Evolutionary conservation across 176 grass and related monocot species (phyloP).

Genomic region (Musa acuminata): DNA sequence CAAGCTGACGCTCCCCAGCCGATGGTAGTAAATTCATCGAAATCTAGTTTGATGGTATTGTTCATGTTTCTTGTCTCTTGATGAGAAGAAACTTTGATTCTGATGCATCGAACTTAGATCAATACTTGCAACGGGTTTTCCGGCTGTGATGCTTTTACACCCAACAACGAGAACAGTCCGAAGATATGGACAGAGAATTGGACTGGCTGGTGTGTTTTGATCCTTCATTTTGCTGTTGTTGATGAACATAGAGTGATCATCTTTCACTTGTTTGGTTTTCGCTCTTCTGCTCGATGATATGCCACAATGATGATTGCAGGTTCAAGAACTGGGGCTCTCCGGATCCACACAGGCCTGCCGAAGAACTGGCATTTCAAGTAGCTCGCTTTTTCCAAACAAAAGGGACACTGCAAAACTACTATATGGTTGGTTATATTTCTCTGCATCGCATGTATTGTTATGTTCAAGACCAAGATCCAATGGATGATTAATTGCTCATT

Average conservation of each 20-base stretch:
- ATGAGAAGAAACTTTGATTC: not conserved
- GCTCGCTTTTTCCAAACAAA: slow-evolving; percentile 78
- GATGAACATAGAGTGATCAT: not conserved
- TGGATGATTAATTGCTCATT: too few species aligned
- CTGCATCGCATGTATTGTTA: too few species aligned
- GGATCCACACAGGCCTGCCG: slow-evolving; percentile 41
- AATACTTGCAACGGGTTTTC: slow-evolving; percentile 85
- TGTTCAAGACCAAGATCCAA: too few species aligned
- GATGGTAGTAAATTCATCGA: slow-evolving; percentile 30
- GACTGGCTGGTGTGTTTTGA: slow-evolving; percentile 53
- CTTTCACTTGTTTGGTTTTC: not conserved
- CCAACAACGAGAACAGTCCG: slow-evolving; percentile 43
- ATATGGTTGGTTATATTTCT: slow-evolving; percentile 38
- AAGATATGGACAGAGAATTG: slow-evolving; percentile 96
- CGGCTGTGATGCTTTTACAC: slow-evolving; percentile 47
- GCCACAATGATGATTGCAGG: slow-evolving; percentile 17
- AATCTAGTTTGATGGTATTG: not conserved
- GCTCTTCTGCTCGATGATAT: too few species aligned
- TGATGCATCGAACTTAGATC: slow-evolving; percentile 26
- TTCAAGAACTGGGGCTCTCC: slow-evolving; percentile 77
- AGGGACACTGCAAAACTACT: slow-evolving; percentile 69
- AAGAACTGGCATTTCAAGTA: slow-evolving; percentile 58
- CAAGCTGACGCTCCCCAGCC: slow-evolving; percentile 36
- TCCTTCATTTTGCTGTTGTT: not conserved
- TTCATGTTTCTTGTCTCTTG: slow-evolving; percentile 7